Percentiles rank a stretch among this genome's conserved stretches.
Conservation (phyloP, 208 protist genomes). For the Entamoeba invadens region DNA sequence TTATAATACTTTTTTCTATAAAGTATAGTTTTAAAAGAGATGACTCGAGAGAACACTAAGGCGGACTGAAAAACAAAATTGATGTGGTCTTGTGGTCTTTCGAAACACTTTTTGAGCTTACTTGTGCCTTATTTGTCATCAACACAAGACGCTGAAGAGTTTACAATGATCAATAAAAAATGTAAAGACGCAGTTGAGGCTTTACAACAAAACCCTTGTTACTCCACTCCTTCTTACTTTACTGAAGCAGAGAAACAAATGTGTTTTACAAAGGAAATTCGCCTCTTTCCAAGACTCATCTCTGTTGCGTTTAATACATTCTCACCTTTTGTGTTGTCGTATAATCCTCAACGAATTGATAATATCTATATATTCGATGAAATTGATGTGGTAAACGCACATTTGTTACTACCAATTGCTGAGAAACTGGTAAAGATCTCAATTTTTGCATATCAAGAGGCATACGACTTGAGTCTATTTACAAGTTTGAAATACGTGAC, state of each 20-base stretch:
- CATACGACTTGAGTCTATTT: neutral
- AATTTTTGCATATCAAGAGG: neutral
- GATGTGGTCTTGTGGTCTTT: neutral
- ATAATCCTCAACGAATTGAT: neutral
- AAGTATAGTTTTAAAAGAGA: too few relatives aligned
- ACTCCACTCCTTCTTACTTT: neutral
- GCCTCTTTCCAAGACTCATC: neutral
- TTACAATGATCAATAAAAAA: neutral
- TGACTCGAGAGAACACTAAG: too few relatives aligned
- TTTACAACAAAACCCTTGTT: neutral
- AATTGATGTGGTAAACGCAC: neutral
- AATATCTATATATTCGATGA: neutral
- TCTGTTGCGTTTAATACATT: neutral
- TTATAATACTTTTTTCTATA: too few relatives aligned
- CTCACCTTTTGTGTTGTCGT: neutral
- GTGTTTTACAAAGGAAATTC: neutral
- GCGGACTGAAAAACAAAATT: too few relatives aligned
- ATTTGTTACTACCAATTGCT: neutral
- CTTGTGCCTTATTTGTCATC: neutral
- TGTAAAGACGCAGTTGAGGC: neutral
- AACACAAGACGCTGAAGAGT: neutral
- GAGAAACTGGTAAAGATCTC: neutral
- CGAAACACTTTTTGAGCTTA: neutral
- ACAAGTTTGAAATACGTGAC: neutral
- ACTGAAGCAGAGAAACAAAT: neutral